Evolutionary conservation across 1,284 basidiomycete genomes (phyloP), one percentile per base, ranked within the genome.

Genomic region (Cutaneotrichosporon spelunceum): DNA sequence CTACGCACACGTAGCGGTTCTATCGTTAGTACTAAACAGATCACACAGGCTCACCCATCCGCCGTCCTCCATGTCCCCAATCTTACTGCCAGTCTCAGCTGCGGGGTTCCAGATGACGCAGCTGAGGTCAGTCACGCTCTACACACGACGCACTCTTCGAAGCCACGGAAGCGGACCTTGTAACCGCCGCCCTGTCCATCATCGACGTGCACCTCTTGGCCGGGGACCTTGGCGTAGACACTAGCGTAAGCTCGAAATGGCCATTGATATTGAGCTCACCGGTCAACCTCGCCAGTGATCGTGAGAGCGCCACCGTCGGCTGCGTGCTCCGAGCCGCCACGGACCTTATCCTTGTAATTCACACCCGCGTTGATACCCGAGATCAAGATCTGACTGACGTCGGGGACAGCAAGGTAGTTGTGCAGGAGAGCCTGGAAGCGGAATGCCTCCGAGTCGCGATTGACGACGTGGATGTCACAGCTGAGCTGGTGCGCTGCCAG

Each of bases 371-470:
- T 72, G n/a, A 79, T 7, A 9, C 76, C 76, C 3, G 63, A 62
- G 54, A 78, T 68, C 45, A 64, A 66, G 34, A 78, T 65, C 57
- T 70, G 70, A n/a, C 52, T 66, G 82, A 78, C 60, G 82, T 82
- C 45, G 83, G 83, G 50, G 83, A 88, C 88, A n/a, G 83, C 84
- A 63, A 93, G 83, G 78, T 95, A 95, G 59, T 84, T 91, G 78
- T 94, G 92, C 61, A 95, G 83, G 36, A 95, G 81, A 2, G 90
- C 88, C 77, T 95, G 92, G 81, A 93, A 94, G 72, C 87, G 86
- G 56, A 93, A 83, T 3, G 75, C 69, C 14, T 73, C 69, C 23
- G 36, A 33, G 11, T 69, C 67, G 3, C 71, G 82, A 72, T 93
- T 93, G 65, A 82, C 83, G 62, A 94, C 87, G 73, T 90, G 88